Evolutionary conservation across 1,284 basidiomycete species (phyloP), one percentile per base, ranked within the genome.

Genomic region (Leccinum angustisporum): DNA sequence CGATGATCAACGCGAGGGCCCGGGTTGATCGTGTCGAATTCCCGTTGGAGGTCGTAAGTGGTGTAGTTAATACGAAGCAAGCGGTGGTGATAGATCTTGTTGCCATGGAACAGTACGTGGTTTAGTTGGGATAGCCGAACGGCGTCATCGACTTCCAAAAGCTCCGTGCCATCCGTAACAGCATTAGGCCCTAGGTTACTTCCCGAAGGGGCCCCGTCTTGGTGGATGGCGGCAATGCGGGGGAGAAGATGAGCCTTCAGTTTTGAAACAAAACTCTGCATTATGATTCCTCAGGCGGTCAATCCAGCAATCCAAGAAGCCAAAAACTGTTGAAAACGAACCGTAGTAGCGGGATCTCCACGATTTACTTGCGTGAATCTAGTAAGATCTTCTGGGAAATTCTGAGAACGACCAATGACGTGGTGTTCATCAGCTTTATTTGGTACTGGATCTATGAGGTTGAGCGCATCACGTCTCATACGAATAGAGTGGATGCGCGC

Each of bases 331-430:
- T 40, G 16, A 8, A 40, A 40, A 40, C 38, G 14, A 21, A 48
- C 43, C 18, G 5, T 48, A 48, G 43, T 18, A 21, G 43, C 43
- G 18, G 43, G 43, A 48, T 48, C 43, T 18, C n/a, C 43, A 18
- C 5, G 5, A 18, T 48, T 48, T 11, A 6, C 21, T 30, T 33
- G 56, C 13, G 65, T 14, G 62, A 67, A 72, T 9, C 54, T 31
- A 1, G 54, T 51, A 7, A 76, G 43, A n/a, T 66, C 56, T 21
- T 65, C 43, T 1, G 38, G 56, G 25, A 60, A 57, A 51, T 64
- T 67, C 33, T 63, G 60, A 18, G 59, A 61, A 10, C 51, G 57
- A 4, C 63, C 66, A 2, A 73, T 67, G 43, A 58, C 53, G 40
- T 70, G 60, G 38, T 67, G 67, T 14, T 57, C 50, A 2, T 66